Evolutionary conservation across 106 monocot species (phyloP).

Genomic region (Gastrodia elata): DNA sequence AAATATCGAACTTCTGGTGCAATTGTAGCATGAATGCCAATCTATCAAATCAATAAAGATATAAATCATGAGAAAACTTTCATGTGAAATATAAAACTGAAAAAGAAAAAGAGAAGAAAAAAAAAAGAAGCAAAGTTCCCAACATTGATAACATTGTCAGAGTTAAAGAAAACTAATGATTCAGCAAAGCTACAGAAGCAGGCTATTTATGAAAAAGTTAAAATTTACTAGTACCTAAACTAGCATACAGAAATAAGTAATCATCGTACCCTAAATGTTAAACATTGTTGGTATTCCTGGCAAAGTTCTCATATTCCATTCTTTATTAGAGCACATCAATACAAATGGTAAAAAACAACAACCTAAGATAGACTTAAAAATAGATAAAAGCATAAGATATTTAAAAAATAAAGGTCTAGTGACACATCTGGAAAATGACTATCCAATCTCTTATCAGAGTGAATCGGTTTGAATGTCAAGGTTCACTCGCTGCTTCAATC

Average conservation of each 20-base stretch:
- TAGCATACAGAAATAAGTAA: not conserved
- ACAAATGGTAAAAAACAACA: too few relatives aligned
- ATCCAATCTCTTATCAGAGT: too few relatives aligned
- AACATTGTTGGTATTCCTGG: not conserved
- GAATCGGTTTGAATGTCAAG: too few relatives aligned
- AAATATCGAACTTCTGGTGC: slow-evolving; percentile 30
- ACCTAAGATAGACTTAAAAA: too few relatives aligned
- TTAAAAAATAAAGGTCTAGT: too few relatives aligned
- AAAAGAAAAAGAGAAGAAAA: not conserved
- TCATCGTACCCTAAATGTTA: not conserved
- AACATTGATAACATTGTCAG: not conserved
- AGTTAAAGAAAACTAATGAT: not conserved
- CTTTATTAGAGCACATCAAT: not conserved
- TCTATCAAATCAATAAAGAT: slow-evolving; percentile 23
- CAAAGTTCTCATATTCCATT: not conserved
- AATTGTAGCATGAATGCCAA: slow-evolving; percentile 57
- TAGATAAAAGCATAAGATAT: too few relatives aligned
- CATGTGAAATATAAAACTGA: not conserved
- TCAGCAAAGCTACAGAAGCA: not conserved
- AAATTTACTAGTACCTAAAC: not conserved
- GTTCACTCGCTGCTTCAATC: too few relatives aligned
- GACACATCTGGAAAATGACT: too few relatives aligned
- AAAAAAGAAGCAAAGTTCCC: not conserved
- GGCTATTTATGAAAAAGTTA: not conserved
- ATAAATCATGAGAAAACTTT: not conserved